phyloP scores from a whole-genome alignment of 208 protist species.

The Naegleria gruberi region DNA sequence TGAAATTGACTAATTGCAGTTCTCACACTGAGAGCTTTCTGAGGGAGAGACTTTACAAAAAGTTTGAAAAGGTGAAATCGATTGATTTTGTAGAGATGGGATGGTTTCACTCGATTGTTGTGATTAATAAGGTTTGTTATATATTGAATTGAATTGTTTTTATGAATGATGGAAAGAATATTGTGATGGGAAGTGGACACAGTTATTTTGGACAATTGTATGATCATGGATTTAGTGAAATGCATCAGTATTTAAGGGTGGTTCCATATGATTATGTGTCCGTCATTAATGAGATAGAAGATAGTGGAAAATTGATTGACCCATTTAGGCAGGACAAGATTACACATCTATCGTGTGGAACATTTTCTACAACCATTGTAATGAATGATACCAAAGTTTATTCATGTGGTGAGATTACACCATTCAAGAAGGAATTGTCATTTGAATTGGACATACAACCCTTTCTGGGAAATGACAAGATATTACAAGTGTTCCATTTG shows the following conservation, averaged over 20 bases:
- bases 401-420: neutral
- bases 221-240: neutral
- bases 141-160: no score
- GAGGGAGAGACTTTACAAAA: neutral
- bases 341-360: neutral
- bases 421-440: neutral
- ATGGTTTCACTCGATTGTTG: neutral
- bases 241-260: neutral
- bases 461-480: neutral
- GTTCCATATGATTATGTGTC: neutral
- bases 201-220: neutral
- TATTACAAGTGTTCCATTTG: neutral
- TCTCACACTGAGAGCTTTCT: no score
- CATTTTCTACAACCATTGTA: neutral
- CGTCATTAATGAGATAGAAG: neutral
- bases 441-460: neutral
- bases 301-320: neutral
- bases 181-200: neutral
- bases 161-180: no score
- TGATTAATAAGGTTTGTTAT: neutral
- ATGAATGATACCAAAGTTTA: neutral
- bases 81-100: neutral
- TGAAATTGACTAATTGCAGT: no score
- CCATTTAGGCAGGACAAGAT: neutral
- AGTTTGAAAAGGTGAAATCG: neutral